A percentile compares a stretch with the other conserved stretches of the same genome.
These are phyloP conservation scores for Hura crepitans DNA, from an alignment of 441 rosid species.

Conservation along the genomic window DNA sequence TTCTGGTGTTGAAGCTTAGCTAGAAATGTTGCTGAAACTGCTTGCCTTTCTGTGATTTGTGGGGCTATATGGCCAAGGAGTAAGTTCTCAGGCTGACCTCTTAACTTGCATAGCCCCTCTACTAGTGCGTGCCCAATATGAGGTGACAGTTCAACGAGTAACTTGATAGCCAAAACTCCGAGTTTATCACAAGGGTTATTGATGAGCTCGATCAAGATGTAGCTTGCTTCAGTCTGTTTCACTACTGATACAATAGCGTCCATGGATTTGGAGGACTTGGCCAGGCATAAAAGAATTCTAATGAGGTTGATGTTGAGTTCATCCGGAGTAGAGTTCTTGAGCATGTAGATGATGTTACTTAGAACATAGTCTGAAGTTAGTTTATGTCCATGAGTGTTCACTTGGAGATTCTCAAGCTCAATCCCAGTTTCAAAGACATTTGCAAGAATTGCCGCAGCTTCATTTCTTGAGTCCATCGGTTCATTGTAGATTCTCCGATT, in stretches of 20 bases:
- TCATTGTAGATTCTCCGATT: conserved; percentile 47
- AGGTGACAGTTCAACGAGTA: conserved; percentile 59
- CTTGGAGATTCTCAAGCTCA: conserved; percentile 52
- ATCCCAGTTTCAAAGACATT: conserved; percentile 67
- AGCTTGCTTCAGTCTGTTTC: conserved; percentile 70
- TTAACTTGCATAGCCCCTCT: conserved; percentile 70
- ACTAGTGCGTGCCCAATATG: conserved; percentile 60
- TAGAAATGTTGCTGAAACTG: conserved; percentile 67
- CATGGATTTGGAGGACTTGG: conserved; percentile 53
- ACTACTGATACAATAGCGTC: conserved; percentile 51
- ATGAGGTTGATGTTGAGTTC: conserved; percentile 62
- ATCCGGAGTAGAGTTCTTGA: conserved; percentile 64
- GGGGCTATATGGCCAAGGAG: conserved; percentile 38
- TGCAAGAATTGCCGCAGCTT: conserved; percentile 74
- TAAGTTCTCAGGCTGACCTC: conserved; percentile 74
- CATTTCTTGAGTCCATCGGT: conserved; percentile 56
- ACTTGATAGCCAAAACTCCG: conserved; percentile 58
- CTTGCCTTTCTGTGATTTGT: conserved; percentile 66
- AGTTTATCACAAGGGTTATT: conserved; percentile 66
- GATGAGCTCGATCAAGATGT: conserved; percentile 61
- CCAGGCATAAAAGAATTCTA: conserved; percentile 61
- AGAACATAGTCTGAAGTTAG: conserved; percentile 62
- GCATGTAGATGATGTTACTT: conserved; percentile 60
- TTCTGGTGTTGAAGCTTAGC: conserved; percentile 77
- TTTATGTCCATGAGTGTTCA: conserved; percentile 60